phyloP scores from a whole-genome alignment of 495 filamentous ascomycete genomes.

The Cercophora newfieldiana region DNA sequence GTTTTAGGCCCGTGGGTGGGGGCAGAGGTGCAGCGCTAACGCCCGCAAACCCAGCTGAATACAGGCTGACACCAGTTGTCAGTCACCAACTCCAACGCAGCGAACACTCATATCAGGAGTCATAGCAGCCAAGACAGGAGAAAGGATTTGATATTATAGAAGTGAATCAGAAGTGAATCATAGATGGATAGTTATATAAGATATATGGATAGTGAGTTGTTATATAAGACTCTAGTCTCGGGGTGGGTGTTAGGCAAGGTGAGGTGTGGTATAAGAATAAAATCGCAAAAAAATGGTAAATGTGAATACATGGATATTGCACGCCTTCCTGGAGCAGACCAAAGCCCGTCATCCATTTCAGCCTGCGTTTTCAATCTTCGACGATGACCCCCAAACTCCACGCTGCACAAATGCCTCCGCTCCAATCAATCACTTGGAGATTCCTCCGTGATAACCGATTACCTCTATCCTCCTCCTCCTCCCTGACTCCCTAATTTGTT shows the following conservation, averaged over 20 bases:
- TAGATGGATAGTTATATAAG: background rate
- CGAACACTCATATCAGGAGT: background rate
- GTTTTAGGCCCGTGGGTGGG: background rate
- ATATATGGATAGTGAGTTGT: background rate
- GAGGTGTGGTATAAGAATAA: background rate
- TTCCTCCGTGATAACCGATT: no score
- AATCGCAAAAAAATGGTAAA: background rate
- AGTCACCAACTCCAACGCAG: background rate
- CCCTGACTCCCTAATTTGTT: background rate
- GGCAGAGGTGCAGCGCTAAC: background rate
- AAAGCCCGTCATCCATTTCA: background rate
- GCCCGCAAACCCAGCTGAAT: background rate
- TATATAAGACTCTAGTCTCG: slow-evolving; percentile 4
- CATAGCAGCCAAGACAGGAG: background rate
- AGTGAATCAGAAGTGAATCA: background rate
- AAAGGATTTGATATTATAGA: slow-evolving; percentile 1
- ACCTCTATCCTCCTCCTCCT: background rate
- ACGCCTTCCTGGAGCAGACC: background rate
- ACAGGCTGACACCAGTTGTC: background rate
- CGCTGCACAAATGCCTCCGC: background rate
- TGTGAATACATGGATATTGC: slow-evolving; percentile 4
- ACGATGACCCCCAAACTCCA: background rate
- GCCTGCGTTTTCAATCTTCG: background rate
- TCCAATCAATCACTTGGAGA: background rate
- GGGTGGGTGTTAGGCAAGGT: background rate